phyloP scores from a whole-genome alignment of 23 red algal genomes.

The Agarophyton chilense region DNA sequence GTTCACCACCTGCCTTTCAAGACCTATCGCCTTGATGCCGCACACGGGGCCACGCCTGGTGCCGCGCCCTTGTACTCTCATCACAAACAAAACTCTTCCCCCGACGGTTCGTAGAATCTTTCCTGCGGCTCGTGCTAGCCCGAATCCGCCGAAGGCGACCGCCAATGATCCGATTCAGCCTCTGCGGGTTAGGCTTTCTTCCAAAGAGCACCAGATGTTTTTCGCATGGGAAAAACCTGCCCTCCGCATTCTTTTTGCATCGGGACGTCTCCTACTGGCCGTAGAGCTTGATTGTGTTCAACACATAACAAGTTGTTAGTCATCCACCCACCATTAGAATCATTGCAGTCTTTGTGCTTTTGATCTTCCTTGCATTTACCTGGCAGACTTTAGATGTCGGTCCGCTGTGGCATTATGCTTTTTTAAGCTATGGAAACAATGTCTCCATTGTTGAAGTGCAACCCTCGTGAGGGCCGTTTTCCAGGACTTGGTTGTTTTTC shows the following conservation, averaged over 20 bases:
- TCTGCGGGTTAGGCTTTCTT: background rate
- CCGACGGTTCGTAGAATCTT: background rate
- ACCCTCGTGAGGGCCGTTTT: no score
- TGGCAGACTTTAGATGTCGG: constrained; percentile 62
- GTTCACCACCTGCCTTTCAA: background rate
- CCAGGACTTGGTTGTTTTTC: no score
- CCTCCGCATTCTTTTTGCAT: background rate
- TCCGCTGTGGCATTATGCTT: constrained; percentile 8
- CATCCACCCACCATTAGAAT: constrained; percentile 52
- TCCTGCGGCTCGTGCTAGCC: background rate
- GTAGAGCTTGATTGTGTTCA: constrained; percentile 50
- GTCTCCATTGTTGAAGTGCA: no score
- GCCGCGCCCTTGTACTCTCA: background rate
- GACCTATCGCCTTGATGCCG: background rate
- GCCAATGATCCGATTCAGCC: background rate
- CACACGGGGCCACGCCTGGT: no score
- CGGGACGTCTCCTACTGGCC: constrained; percentile 28
- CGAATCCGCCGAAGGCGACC: background rate
- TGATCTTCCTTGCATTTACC: constrained; percentile 60
- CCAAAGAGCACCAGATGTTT: background rate
- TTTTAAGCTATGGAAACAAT: constrained; percentile 48
- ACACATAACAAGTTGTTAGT: no score
- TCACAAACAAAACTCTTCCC: background rate
- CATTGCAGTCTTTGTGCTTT: constrained; percentile 23
- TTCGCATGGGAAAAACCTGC: background rate